Percentiles rank a stretch among this genome's conserved stretches.
Evolutionary conservation across 2,329 filamentous ascomycete genomes (phyloP).

Genomic region (Botrytis fabae): DNA sequence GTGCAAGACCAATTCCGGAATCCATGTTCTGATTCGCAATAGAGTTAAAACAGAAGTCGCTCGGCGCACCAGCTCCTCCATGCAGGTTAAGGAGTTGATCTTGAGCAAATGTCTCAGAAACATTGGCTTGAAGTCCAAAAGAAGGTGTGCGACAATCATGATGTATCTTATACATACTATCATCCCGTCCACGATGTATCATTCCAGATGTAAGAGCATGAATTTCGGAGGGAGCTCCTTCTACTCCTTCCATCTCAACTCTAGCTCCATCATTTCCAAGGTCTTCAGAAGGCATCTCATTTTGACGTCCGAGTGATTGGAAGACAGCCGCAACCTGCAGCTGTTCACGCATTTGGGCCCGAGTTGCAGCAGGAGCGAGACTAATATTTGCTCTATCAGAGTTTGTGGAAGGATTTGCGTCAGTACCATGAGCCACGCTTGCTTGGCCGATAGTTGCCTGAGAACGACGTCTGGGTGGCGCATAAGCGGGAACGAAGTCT

Average conservation of each 20-base stretch:
- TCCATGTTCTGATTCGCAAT: not conserved
- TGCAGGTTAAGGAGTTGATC: too few relatives aligned
- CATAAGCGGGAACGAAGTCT: not conserved
- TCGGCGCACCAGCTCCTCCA: too few relatives aligned
- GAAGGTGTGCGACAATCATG: not conserved
- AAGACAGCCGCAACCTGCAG: not conserved
- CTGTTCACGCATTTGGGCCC: not conserved
- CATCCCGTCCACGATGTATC: not conserved
- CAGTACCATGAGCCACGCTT: not conserved
- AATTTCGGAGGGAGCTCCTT: not conserved
- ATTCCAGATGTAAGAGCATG: not conserved
- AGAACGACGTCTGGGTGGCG: not conserved
- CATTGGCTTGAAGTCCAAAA: not conserved
- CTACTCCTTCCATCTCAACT: not conserved
- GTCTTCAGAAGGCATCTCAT: not conserved
- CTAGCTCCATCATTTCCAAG: not conserved
- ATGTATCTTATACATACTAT: not conserved
- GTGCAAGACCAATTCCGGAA: rapidly evolving
- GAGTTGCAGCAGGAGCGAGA: not conserved
- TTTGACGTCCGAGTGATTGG: not conserved
- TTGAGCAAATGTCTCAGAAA: not conserved
- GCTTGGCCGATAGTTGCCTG: not conserved
- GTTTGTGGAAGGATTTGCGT: rapidly evolving
- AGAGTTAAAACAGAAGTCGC: not conserved
- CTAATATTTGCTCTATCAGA: too few relatives aligned